Conservation (phyloP, 345 rosid species). For the Bruguiera sexangula region DNA sequence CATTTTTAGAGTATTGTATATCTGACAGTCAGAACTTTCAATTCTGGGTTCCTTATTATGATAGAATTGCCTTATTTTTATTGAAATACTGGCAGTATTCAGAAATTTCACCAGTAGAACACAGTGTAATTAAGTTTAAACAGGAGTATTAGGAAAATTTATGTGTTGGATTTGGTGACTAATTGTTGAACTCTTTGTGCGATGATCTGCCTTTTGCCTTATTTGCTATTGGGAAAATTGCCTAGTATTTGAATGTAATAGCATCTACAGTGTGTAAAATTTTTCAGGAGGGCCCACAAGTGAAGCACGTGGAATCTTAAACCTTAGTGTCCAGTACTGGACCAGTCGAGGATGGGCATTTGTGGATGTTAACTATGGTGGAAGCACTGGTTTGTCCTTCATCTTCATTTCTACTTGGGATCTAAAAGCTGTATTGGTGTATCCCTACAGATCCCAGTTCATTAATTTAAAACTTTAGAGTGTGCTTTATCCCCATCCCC, state of each 20-base stretch:
- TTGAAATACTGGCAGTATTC: neutral
- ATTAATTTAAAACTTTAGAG: neutral
- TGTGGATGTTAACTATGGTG: constrained; percentile 96
- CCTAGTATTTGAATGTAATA: neutral
- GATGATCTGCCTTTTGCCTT: neutral
- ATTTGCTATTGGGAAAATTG: neutral
- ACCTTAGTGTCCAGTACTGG: constrained; percentile 83
- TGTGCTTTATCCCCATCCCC: neutral
- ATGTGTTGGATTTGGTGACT: neutral
- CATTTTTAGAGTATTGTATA: neutral
- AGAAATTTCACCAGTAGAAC: too few species aligned
- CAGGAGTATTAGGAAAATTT: too few species aligned
- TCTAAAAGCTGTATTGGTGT: neutral
- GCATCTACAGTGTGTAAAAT: constrained; percentile 2
- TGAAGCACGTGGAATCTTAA: constrained; percentile 72
- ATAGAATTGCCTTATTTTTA: neutral
- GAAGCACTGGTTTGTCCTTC: constrained; percentile 86
- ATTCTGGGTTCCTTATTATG: neutral
- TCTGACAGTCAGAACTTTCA: neutral
- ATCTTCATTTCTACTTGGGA: neutral
- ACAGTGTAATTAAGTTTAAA: too few species aligned
- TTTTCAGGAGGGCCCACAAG: constrained; percentile 86
- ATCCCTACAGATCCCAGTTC: neutral
- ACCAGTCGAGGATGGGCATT: constrained; percentile 98
- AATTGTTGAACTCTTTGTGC: constrained; percentile 4